Evolutionary conservation across 139 green algal species (phyloP).

Genomic region (Diplosphaera chodatii): DNA sequence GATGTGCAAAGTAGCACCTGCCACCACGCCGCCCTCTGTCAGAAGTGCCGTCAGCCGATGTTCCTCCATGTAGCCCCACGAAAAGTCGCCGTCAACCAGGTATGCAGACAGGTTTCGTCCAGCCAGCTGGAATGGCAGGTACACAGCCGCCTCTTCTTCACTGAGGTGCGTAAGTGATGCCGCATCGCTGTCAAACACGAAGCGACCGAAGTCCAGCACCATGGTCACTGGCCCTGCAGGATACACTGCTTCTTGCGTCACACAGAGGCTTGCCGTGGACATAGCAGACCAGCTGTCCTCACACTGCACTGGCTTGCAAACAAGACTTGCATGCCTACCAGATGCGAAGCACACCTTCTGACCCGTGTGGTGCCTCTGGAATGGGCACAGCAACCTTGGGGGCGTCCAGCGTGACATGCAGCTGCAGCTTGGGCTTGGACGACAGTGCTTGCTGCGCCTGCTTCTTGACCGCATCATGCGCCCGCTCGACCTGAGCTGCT

Average conservation of each 20-base stretch:
- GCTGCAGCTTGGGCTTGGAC: constrained; percentile 40
- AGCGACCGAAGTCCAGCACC: constrained; percentile 67
- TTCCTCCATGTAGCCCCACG: constrained; percentile 8
- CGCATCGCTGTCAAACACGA: constrained; percentile 50
- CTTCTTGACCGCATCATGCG: constrained; percentile 35
- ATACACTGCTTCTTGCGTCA: too few relatives aligned
- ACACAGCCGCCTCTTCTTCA: constrained; percentile 64
- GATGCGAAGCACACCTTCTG: constrained; percentile 11
- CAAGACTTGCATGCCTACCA: too few relatives aligned
- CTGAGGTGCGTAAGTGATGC: constrained; percentile 17
- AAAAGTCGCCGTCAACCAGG: constrained; percentile 41
- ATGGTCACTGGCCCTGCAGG: constrained; percentile 41
- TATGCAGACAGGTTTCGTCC: constrained; percentile 58
- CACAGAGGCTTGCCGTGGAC: too few relatives aligned
- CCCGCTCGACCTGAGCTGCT: constrained; percentile 45
- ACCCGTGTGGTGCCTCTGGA: constrained; percentile 3
- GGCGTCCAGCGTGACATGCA: constrained; percentile 67
- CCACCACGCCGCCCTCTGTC: not conserved
- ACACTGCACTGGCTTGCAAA: too few relatives aligned
- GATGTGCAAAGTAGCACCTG: not conserved
- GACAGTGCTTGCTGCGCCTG: constrained; percentile 42
- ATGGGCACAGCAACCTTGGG: constrained; percentile 73
- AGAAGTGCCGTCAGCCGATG: not conserved
- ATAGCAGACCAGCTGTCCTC: too few relatives aligned
- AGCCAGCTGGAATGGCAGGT: constrained; percentile 60